Base-by-base conservation (phyloP, 257 asterid species). In the Thymus quinquecostatus region DNA sequence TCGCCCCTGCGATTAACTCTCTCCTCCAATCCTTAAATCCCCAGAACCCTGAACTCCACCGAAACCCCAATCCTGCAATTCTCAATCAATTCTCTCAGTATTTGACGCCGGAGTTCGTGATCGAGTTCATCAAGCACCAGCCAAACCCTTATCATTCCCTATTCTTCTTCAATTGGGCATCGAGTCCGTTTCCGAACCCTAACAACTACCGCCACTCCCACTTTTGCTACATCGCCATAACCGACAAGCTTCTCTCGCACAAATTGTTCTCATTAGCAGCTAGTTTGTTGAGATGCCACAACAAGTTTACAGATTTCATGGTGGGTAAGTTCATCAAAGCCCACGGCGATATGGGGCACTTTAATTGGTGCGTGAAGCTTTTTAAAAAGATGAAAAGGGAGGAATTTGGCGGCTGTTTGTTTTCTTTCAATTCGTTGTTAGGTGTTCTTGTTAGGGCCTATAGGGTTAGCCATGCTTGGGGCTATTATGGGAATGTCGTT, bases 141-240 rank as follows among this genome's bases (percentile, higher is more conserved):
- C 36, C 79, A 6, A 77, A 30, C 66, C 90, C 90, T 62, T 75
- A 64, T 64, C 88, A 75, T 51, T 60, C 86, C 66, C 85, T 86
- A 74, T 78, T 69, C 83, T 86, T 86, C 80, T 86, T 86, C 83
- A 79, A 58, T 67, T 86, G 86, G 86, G 82, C 83, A 30, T 71
- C 90, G 0, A 77, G 41, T 74, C 78, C 79, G 38, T 53, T 33
- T 72, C 77, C 82, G 14, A 80, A 77, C 44, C 83, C 85, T 0
- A 79, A 60, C 64, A 58, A 61, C 47, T 79, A 82, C 59, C 11
- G 32, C 60, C 90, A 71, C 80, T 40, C 79, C 5, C 86, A 80
- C 32, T 74, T 68, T 32, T 82, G 83, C 79, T 81, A 81, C 79
- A 59, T 85, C 29, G 80, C 88, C 78, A 83, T 83, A 45, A 50